Evolutionary conservation across 371 early-diverging fungal species (phyloP).

Genomic region (Sporodiniella umbellata): DNA sequence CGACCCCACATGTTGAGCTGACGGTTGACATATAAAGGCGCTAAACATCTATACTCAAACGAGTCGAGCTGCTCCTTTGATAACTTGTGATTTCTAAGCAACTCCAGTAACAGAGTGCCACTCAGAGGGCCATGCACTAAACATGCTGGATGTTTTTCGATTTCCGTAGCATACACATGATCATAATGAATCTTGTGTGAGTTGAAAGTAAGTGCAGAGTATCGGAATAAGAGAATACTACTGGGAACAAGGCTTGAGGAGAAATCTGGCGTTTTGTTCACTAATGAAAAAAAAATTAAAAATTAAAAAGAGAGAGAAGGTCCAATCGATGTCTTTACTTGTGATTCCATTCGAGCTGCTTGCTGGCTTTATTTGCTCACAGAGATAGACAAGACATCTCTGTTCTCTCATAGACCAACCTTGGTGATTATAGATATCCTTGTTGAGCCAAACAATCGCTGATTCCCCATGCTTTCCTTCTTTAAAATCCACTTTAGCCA

Average conservation of each 20-base stretch:
- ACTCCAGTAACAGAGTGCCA: slow-evolving; percentile 66
- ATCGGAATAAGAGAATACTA: slow-evolving; percentile 81
- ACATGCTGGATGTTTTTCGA: slow-evolving; percentile 73
- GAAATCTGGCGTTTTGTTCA: slow-evolving; percentile 55
- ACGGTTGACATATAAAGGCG: slow-evolving; percentile 61
- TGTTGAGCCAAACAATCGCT: slow-evolving; percentile 69
- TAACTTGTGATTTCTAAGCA: slow-evolving; percentile 42
- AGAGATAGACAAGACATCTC: slow-evolving; percentile 69
- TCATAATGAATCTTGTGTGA: slow-evolving; percentile 83
- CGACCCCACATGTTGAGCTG: slow-evolving; percentile 51
- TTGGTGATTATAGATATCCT: slow-evolving; percentile 55
- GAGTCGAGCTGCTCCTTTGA: slow-evolving; percentile 21
- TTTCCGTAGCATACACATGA: slow-evolving; percentile 54
- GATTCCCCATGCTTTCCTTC: slow-evolving; percentile 54
- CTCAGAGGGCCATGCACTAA: slow-evolving; percentile 87
- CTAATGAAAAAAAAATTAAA: slow-evolving; percentile 18
- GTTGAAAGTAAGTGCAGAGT: slow-evolving; percentile 81
- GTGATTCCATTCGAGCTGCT: slow-evolving; percentile 1
- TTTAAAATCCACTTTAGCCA: slow-evolving; percentile 52
- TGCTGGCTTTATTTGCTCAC: slow-evolving; percentile 11
- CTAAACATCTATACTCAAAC: slow-evolving; percentile 71
- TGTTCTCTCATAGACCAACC: slow-evolving; percentile 71
- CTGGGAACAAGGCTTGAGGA: slow-evolving; percentile 43
- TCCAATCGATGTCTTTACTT: slow-evolving; percentile 3
- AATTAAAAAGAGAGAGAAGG: neutral